Evolutionary conservation across 2,329 filamentous ascomycete genomes (phyloP).

Genomic region (Trichoderma simmonsii): DNA sequence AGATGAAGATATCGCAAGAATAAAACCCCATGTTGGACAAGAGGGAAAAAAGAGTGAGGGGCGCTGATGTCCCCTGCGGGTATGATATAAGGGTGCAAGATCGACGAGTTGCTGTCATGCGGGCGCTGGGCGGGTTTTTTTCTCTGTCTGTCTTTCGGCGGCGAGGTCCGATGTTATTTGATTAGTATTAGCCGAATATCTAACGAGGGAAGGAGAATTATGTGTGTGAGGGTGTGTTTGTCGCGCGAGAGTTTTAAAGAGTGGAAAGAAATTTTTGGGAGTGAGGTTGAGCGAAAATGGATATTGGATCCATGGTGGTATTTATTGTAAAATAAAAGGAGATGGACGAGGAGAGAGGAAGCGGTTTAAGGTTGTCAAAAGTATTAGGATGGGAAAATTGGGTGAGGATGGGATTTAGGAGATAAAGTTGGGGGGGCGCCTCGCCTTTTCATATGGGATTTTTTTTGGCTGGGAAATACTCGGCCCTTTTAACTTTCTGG

Average conservation of each 20-base stretch:
- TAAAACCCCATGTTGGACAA: neutral
- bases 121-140: neutral
- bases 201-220: neutral
- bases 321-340: neutral
- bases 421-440: neutral
- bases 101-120: neutral
- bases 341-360: neutral
- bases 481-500: neutral
- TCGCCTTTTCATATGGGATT: neutral
- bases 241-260: neutral
- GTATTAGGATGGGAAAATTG: neutral
- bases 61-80: neutral
- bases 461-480: neutral
- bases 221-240: neutral
- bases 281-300: neutral
- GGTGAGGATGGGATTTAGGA: neutral
- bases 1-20: no score
- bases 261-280: neutral
- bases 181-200: neutral
- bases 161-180: neutral
- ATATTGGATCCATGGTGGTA: no score
- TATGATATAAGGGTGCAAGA: neutral
- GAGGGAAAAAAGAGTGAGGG: neutral
- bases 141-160: neutral
- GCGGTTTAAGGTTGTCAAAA: neutral